These are phyloP conservation scores for Russula abietina DNA, from an alignment of 768 basidiomycete genomes.

Conservation along the genomic window DNA sequence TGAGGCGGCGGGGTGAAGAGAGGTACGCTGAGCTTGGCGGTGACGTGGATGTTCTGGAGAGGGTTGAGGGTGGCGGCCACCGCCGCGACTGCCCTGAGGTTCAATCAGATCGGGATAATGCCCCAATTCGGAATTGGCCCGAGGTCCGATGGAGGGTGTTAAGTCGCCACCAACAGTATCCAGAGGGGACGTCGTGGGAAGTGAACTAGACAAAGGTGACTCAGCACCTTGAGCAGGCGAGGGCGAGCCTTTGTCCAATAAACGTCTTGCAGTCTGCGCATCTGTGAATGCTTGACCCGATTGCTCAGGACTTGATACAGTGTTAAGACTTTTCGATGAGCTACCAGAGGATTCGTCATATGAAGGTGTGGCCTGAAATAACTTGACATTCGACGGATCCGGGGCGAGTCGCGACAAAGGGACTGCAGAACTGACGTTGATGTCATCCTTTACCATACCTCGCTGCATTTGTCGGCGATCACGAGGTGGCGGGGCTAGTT, in stretches of 20 bases:
- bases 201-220: conserved; percentile 56
- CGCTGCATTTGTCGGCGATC: conserved; percentile 29
- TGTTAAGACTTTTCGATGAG: conserved; percentile 42
- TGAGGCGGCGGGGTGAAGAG: conserved; percentile 56
- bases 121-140: conserved; percentile 77
- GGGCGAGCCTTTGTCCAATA: conserved; percentile 43
- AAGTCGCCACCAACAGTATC: conserved; percentile 29
- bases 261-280: conserved; percentile 37
- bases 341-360: conserved; percentile 27
- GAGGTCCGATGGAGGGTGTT: conserved; percentile 35
- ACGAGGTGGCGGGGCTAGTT: conserved; percentile 29
- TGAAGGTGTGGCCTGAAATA: conserved; percentile 45
- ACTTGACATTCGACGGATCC: conserved; percentile 52
- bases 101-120: conserved; percentile 66
- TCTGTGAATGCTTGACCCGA: conserved; percentile 32
- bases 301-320: conserved; percentile 42
- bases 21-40: conserved; percentile 48
- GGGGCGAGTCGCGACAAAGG: conserved; percentile 52
- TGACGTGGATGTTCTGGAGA: conserved; percentile 56
- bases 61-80: conserved; percentile 37
- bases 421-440: conserved; percentile 45
- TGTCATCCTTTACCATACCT: conserved; percentile 53
- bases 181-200: conserved; percentile 46
- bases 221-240: conserved; percentile 43
- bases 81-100: conserved; percentile 29